Evolutionary conservation across 345 rosid species (phyloP), one percentile per base, ranked within the genome.

Genomic region (Nephelium lappaceum): DNA sequence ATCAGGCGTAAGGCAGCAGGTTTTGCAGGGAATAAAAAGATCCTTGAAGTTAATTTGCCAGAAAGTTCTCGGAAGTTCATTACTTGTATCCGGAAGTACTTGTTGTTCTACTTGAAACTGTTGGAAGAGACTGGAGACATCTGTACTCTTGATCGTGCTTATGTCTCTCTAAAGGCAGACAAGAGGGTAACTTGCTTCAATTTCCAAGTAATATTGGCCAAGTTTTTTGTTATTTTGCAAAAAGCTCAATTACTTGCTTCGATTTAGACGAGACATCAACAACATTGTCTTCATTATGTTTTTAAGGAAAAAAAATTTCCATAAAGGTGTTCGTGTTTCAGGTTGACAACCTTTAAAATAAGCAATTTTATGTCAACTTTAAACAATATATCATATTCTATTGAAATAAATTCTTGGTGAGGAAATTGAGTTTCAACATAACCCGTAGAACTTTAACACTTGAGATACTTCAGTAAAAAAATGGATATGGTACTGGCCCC

Each of bases 21-120:
- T 73, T 49, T 89, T 76, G 82, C 95, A 47, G 97, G 93, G 73
- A 95, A 88, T 90, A 95, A 89, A 82, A 95, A 88, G 84, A 89
- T 83, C 73, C 97, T 93, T 79, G 99, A 93, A 85, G 98, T 94
- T 73, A 90, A 92, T 83, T 85, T 96, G 80, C 91, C 98, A 80
- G 98, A 96, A 87, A 96, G 98, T 83, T 96, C 98, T 16, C 88
- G 99, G 76, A 94, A 96, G 77, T 96, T 96, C 87, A 96, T 96
- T 80, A 94, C 99, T 31, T 91, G 99, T 86, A 94, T 96, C 74
- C 83, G 99, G 73, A 96, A 92, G 77, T 94, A 92, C 87, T 80
- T 94, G 74, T 76, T 96, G 82, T 94, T 96, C 79, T 95, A 95
- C 84, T 85, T 96, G 91, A 92, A 85, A 81, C 84, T 94, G 47